These are phyloP conservation scores for Prunus armeniaca DNA, from an alignment of 306 rosid species.

Conservation along the genomic window DNA sequence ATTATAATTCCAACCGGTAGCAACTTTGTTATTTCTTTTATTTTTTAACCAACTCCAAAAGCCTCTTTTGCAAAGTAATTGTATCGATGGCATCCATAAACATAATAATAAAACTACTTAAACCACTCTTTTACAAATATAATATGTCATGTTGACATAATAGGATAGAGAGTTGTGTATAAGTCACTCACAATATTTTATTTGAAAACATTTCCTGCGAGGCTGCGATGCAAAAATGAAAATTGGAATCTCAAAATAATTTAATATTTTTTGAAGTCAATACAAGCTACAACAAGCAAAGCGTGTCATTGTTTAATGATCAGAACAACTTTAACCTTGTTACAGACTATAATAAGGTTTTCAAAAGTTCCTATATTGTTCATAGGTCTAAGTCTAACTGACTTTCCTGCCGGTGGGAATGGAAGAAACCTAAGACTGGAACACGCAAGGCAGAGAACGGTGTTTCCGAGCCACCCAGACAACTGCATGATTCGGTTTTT, in stretches of 20 bases:
- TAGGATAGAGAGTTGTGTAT: too few species aligned
- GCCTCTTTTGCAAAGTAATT: too few species aligned
- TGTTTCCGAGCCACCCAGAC: not conserved
- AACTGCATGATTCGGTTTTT: conserved; percentile 13
- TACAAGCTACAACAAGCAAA: not conserved
- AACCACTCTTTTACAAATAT: too few species aligned
- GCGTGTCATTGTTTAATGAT: not conserved
- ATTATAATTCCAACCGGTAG: not conserved
- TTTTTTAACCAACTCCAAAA: too few species aligned
- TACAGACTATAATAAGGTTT: conserved; percentile 3
- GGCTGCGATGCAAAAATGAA: too few species aligned
- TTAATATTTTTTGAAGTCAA: too few species aligned
- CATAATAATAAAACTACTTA: too few species aligned
- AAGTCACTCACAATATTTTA: too few species aligned
- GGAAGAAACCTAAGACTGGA: not conserved
- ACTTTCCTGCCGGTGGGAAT: not conserved
- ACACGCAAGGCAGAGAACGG: not conserved
- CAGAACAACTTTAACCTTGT: not conserved
- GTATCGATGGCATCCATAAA: too few species aligned
- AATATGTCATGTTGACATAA: not conserved
- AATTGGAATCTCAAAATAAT: too few species aligned
- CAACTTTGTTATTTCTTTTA: too few species aligned
- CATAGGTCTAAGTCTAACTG: not conserved
- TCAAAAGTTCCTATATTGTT: not conserved
- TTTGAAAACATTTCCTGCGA: too few species aligned